phyloP scores from a whole-genome alignment of 1,139 yeast species.

The Saccharomyces hybrid region DNA sequence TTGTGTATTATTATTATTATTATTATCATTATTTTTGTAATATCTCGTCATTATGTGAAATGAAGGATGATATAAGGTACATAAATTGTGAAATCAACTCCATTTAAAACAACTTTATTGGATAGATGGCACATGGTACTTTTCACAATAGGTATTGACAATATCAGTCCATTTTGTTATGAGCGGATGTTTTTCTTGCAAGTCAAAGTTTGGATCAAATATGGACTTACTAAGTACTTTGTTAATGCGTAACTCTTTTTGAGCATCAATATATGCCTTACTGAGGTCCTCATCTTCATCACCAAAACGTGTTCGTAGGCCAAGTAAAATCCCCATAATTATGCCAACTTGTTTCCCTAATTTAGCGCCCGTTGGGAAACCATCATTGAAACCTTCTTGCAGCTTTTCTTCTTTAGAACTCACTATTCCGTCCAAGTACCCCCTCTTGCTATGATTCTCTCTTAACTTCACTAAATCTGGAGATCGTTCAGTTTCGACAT shows the following conservation, averaged over 20 bases:
- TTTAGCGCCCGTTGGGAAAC: conserved; percentile 66
- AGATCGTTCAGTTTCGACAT: conserved; percentile 8
- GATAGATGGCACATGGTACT: conserved; percentile 11
- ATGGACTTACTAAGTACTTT: conserved; percentile 21
- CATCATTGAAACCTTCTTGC: conserved; percentile 75
- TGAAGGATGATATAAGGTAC: too few species aligned
- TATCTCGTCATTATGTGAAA: neutral
- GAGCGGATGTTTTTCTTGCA: conserved; percentile 11
- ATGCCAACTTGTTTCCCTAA: conserved; percentile 62
- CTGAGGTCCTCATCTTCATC: conserved; percentile 14
- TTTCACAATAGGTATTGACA: conserved; percentile 12
- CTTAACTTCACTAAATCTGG: conserved; percentile 34
- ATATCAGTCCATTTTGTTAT: conserved; percentile 19
- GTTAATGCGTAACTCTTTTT: conserved; percentile 21
- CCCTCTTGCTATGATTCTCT: conserved; percentile 70
- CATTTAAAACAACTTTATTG: too few species aligned
- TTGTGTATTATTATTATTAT: neutral
- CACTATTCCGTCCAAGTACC: conserved; percentile 76
- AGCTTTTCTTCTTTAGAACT: conserved; percentile 60
- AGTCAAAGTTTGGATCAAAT: conserved; percentile 20
- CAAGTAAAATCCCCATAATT: conserved; percentile 45
- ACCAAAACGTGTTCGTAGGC: conserved; percentile 19
- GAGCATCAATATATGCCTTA: conserved; percentile 14
- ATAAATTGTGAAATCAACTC: neutral
- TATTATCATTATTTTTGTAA: neutral